Base-by-base conservation (phyloP, 2,329 filamentous ascomycete genomes). In the Phyllosticta capitalensis region DNA sequence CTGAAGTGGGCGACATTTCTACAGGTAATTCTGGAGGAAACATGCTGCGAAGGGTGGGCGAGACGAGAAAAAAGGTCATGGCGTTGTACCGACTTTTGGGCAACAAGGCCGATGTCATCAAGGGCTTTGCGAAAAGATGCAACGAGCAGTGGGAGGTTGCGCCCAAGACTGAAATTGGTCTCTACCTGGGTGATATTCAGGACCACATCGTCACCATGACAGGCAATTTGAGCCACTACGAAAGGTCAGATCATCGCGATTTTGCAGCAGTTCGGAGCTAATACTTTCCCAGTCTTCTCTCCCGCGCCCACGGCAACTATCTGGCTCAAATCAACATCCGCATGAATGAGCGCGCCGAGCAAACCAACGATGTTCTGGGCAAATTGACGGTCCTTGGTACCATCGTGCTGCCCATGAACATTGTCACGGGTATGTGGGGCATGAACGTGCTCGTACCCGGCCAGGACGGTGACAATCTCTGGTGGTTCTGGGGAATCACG, bases 181-280 rank as follows among this genome's bases (percentile, higher is more conserved):
- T 99, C 57, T 99, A 97, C 74, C 78, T 99, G 61, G 94, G 94
- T 63, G 94, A 99, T 76, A 99, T 99, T 64, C 94, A 99, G 73
- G 94, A 99, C 77, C 94, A 99, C 72, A 97, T 99, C 66, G 86
- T 99, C 66, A 99, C 94, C 63, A 99, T 99, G 94, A 97, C 92
- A 45, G 89, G 88, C 56, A 99, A 97, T 71, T 76, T 99, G 69
- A 88, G 86, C 65, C 94, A 99, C 71, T 97, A 97, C 69, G 94
- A 99, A 75, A 95, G 92, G 89, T 94, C 79, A 68, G 86, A 19
- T 48, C 30, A 17, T 12, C 4, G 45, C 10, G 22, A 19, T 6
- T 45, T 48, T 17, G 33, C 33, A 52, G 64, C 69, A 62, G 61
- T 5, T 10, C 22, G 17, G 5, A 52, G 5, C 14, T 58, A 49